phyloP scores from a whole-genome alignment of 2,329 filamentous ascomycete genomes.

The Botrytis fragariae region DNA sequence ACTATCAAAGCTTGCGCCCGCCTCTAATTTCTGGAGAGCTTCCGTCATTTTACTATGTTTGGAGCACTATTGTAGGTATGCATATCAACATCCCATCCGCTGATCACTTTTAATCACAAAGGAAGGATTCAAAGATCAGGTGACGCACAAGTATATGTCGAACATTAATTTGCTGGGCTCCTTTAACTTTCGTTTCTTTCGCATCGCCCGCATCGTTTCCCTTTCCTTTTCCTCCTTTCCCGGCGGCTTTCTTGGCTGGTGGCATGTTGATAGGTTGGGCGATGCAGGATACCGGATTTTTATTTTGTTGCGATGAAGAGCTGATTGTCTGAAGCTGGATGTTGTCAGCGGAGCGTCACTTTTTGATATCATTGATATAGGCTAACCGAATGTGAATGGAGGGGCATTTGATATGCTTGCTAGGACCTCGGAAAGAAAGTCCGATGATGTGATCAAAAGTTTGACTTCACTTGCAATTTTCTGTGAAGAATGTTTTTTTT shows the following conservation, averaged over 20 bases:
- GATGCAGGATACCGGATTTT: background rate
- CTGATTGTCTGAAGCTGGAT: background rate
- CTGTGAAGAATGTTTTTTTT: background rate
- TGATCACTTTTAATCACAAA: background rate
- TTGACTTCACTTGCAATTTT: slow-evolving; percentile 1
- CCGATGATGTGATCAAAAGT: background rate
- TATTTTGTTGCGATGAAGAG: background rate
- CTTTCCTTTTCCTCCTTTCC: slow-evolving; percentile 34
- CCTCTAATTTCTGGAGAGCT: slow-evolving; percentile 64
- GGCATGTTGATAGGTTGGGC: slow-evolving; percentile 27
- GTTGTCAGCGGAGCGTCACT: background rate
- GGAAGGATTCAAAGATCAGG: background rate
- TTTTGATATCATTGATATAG: background rate
- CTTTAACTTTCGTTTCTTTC: slow-evolving; percentile 49
- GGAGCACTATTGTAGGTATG: slow-evolving; percentile 53
- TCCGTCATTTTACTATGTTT: slow-evolving; percentile 79
- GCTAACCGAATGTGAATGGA: slow-evolving; percentile 8
- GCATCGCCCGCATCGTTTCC: slow-evolving; percentile 42
- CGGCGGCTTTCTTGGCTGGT: slow-evolving; percentile 35
- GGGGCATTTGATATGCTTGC: background rate
- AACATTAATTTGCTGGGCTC: slow-evolving; percentile 68
- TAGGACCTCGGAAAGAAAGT: background rate
- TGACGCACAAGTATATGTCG: slow-evolving; percentile 57
- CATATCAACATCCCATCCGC: slow-evolving; percentile 1
- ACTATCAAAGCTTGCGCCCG: slow-evolving; percentile 69